These are phyloP conservation scores for Hymenoscyphus linearis DNA, from an alignment of 2,329 filamentous ascomycete species.

Conservation along the genomic window DNA sequence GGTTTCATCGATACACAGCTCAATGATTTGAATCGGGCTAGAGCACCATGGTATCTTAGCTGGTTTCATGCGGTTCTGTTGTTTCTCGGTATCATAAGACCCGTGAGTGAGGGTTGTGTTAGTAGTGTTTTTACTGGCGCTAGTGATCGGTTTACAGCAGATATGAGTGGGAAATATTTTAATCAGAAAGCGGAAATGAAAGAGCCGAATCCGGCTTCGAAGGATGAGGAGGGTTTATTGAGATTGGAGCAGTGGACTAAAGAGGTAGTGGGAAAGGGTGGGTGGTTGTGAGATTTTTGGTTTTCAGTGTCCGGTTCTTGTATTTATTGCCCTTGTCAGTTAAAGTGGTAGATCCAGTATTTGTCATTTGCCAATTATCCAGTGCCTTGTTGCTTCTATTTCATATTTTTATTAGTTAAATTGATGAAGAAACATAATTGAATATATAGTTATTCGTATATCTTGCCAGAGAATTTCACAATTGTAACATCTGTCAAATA, in stretches of 20 bases:
- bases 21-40: constrained; percentile 12
- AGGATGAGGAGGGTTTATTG: constrained; percentile 6
- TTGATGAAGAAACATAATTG: too few species aligned
- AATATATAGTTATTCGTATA: too few species aligned
- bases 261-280: constrained; percentile 13
- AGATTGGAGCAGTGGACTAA: constrained; percentile 17
- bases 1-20: constrained; percentile 18
- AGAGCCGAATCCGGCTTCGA: constrained; percentile 7
- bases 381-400: too few species aligned
- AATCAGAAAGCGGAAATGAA: constrained; percentile 8
- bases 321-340: background rate
- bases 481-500: too few species aligned
- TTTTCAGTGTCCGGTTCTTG: too few species aligned
- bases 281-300: constrained; percentile 8
- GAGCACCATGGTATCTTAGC: constrained; percentile 9
- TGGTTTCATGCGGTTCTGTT: constrained; percentile 12
- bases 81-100: constrained; percentile 10
- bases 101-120: constrained; percentile 14
- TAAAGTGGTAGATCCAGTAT: background rate
- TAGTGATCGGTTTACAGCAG: constrained; percentile 12
- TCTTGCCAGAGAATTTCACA: too few species aligned
- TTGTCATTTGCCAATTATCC: too few species aligned
- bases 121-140: constrained; percentile 15
- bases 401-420: too few species aligned
- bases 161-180: constrained; percentile 19